Conservation (phyloP, 1,284 basidiomycete genomes). For the Rhodotorula sp. region DNA sequence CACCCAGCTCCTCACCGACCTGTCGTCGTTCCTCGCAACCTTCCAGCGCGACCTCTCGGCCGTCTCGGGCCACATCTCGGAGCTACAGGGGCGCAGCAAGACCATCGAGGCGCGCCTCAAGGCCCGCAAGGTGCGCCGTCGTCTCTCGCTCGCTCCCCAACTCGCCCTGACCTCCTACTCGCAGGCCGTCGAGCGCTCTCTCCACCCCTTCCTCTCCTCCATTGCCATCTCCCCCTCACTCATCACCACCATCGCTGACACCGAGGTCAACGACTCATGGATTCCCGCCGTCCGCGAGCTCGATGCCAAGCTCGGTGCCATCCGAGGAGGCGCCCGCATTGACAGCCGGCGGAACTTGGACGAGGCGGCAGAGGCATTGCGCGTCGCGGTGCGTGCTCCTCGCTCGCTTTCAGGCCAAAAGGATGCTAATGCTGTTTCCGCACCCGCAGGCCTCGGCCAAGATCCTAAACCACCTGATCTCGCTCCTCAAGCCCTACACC, state of each 20-base stretch:
- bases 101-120: slow-evolving; percentile 84
- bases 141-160: not conserved
- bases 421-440: not conserved
- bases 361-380: slow-evolving; percentile 78
- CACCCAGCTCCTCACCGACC: slow-evolving; percentile 72
- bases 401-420: too few species aligned
- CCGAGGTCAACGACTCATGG: slow-evolving; percentile 67
- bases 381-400: slow-evolving; percentile 68
- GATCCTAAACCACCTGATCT: slow-evolving; percentile 81
- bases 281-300: slow-evolving; percentile 74
- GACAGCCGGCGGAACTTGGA: slow-evolving; percentile 80
- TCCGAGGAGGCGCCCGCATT: slow-evolving; percentile 71
- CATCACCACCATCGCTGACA: slow-evolving; percentile 78
- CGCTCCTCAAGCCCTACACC: slow-evolving; percentile 77
- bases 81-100: slow-evolving; percentile 84
- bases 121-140: slow-evolving; percentile 66
- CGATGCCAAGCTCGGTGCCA: slow-evolving; percentile 69
- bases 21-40: slow-evolving; percentile 87
- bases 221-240: slow-evolving; percentile 80
- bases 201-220: slow-evolving; percentile 76
- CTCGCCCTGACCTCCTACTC: slow-evolving; percentile 13
- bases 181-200: slow-evolving; percentile 82
- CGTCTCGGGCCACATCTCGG: slow-evolving; percentile 92
- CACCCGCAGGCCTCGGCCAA: slow-evolving; percentile 75
- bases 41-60: slow-evolving; percentile 91